These are phyloP conservation scores for Colletotrichum costaricense DNA, from an alignment of 2,329 filamentous ascomycete genomes.

Conservation along the genomic window DNA sequence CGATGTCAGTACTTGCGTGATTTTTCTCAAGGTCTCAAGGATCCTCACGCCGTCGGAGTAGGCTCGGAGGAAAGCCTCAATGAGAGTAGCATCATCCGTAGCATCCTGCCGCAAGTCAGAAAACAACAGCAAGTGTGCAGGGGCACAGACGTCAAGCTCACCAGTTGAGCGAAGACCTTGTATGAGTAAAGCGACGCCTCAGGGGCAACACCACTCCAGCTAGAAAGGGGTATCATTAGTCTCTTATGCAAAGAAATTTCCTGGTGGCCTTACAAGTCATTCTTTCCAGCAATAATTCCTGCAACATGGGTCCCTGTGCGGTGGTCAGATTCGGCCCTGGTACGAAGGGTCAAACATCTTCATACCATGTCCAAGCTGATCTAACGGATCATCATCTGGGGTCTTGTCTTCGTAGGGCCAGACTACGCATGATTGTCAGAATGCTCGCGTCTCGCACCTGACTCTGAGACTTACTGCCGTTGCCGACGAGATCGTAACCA, in stretches of 20 bases:
- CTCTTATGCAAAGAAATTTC: too few species aligned
- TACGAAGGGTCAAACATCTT: slow-evolving; percentile 12
- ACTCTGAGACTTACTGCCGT: slow-evolving; percentile 41
- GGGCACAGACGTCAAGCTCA: background rate
- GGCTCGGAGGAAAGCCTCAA: slow-evolving; percentile 49
- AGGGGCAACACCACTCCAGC: slow-evolving; percentile 44
- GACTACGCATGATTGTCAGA: background rate
- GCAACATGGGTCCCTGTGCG: slow-evolving; percentile 44
- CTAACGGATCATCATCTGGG: slow-evolving; percentile 39
- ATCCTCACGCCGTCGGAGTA: slow-evolving; percentile 45
- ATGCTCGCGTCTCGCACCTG: slow-evolving; percentile 35
- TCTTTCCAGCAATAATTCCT: slow-evolving; percentile 45
- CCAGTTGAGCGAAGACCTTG: slow-evolving; percentile 42
- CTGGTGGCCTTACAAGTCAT: slow-evolving; percentile 30
- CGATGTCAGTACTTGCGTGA: background rate
- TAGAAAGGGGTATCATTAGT: background rate
- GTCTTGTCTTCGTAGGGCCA: slow-evolving; percentile 37
- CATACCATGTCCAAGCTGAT: slow-evolving; percentile 42
- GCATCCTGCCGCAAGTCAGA: slow-evolving; percentile 27
- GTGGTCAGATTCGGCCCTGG: background rate
- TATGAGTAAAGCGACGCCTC: slow-evolving; percentile 42
- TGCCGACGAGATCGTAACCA: slow-evolving; percentile 57
- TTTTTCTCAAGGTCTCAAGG: background rate
- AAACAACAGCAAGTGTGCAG: too few species aligned
- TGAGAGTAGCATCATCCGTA: slow-evolving; percentile 50